Conservation (phyloP, 2,329 filamentous ascomycete genomes). For the Dothideomycetes sp. region DNA sequence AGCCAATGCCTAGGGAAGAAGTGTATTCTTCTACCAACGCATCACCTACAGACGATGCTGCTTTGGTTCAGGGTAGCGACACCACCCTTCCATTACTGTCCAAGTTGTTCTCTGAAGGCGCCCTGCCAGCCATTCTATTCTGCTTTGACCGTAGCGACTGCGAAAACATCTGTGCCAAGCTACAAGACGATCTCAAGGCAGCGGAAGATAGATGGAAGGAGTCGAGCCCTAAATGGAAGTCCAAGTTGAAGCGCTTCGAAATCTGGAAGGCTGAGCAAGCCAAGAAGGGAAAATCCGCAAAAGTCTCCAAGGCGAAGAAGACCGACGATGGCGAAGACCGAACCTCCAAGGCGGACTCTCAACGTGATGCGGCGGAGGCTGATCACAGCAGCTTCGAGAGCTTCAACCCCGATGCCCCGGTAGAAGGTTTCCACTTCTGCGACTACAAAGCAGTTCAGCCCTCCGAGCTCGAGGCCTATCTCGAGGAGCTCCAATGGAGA, state of each 20-base stretch:
- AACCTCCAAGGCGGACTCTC: constrained; percentile 47
- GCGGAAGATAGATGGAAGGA: constrained; percentile 51
- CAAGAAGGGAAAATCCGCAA: constrained; percentile 29
- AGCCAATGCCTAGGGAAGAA: background rate
- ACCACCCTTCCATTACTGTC: constrained; percentile 50
- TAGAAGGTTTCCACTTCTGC: constrained; percentile 58
- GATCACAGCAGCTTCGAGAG: constrained; percentile 51
- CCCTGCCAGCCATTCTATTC: constrained; percentile 66
- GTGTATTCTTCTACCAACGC: constrained; percentile 15
- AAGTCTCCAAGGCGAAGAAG: constrained; percentile 35
- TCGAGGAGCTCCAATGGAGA: constrained; percentile 43
- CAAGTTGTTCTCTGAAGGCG: constrained; percentile 53
- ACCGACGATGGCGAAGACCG: constrained; percentile 38
- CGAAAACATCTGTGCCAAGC: constrained; percentile 45
- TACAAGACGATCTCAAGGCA: constrained; percentile 46
- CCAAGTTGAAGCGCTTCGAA: constrained; percentile 49
- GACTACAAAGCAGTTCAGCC: constrained; percentile 49
- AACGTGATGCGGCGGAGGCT: constrained; percentile 46
- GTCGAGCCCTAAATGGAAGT: constrained; percentile 50
- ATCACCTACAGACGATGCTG: constrained; percentile 19
- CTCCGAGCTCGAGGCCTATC: constrained; percentile 50
- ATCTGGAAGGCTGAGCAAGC: constrained; percentile 44
- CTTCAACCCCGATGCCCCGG: constrained; percentile 58
- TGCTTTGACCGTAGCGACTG: constrained; percentile 63
- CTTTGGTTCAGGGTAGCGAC: constrained; percentile 18